These are phyloP conservation scores for Cutaneotrichosporon mucoides DNA, from an alignment of 1,284 basidiomycete species.

Conservation along the genomic window DNA sequence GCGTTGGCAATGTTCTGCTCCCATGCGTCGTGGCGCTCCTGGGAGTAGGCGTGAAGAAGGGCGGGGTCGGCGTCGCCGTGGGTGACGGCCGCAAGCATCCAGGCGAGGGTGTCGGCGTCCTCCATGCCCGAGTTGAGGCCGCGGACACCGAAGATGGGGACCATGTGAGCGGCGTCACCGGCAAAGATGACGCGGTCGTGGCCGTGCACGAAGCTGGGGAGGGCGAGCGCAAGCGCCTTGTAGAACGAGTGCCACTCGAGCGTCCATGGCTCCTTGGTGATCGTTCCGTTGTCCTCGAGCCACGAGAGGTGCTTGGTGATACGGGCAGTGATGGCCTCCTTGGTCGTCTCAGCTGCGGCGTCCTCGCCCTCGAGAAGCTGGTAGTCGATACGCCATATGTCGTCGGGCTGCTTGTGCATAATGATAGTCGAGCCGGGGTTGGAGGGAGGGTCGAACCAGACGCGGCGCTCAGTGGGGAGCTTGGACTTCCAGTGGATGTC, in stretches of 20 bases:
- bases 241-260: constrained; percentile 22
- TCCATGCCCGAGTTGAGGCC: constrained; percentile 22
- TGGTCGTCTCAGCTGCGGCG: constrained; percentile 14
- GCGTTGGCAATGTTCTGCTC: constrained; percentile 21
- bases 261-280: constrained; percentile 21
- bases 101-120: constrained; percentile 20
- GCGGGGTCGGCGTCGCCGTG: constrained; percentile 10
- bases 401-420: constrained; percentile 24
- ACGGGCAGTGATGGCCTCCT: constrained; percentile 12
- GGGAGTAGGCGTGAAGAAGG: constrained; percentile 17
- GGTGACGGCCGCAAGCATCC: constrained; percentile 17
- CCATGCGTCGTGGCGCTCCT: constrained; percentile 21
- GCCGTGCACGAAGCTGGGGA: constrained; percentile 11
- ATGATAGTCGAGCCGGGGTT: constrained; percentile 21
- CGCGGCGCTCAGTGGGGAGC: constrained; percentile 11
- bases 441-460: constrained; percentile 21
- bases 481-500: constrained; percentile 23
- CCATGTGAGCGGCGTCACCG: constrained; percentile 21
- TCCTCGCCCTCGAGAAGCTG: constrained; percentile 17
- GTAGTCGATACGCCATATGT: constrained; percentile 25
- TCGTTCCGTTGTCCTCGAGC: constrained; percentile 23
- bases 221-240: constrained; percentile 21
- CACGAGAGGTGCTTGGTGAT: constrained; percentile 21
- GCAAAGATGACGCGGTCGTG: constrained; percentile 16
- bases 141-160: constrained; percentile 23